Conservation (phyloP, 2,329 filamentous ascomycete species). For the Acarospora socialis region DNA sequence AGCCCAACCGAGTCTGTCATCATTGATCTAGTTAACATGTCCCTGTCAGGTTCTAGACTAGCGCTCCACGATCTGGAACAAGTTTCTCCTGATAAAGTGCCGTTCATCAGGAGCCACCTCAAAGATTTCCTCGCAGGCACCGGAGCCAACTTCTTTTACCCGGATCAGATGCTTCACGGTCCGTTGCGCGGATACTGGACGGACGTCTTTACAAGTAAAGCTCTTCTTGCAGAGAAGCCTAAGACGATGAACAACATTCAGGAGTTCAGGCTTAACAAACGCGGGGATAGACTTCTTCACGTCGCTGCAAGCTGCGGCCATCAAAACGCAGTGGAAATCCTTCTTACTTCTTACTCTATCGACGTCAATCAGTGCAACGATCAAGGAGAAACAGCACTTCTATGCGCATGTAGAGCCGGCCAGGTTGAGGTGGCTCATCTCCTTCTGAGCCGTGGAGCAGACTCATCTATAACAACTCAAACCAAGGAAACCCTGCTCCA, state of each 20-base stretch:
- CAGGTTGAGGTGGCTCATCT: slow-evolving; percentile 3
- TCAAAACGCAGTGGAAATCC: slow-evolving; percentile 5
- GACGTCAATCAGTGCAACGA: slow-evolving; percentile 5
- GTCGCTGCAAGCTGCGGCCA: slow-evolving; percentile 5
- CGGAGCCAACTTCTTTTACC: slow-evolving; percentile 5
- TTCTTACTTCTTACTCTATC: slow-evolving; percentile 4
- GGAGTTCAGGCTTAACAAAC: slow-evolving; percentile 6
- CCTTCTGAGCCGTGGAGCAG: slow-evolving; percentile 3
- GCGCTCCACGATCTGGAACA: slow-evolving; percentile 4
- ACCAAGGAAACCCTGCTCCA: slow-evolving; percentile 7
- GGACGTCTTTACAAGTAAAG: too few relatives aligned
- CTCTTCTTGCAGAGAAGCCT: slow-evolving; percentile 2
- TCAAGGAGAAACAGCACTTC: slow-evolving; percentile 4
- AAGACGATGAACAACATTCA: neutral
- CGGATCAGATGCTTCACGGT: slow-evolving; percentile 7
- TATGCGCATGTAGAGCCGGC: slow-evolving; percentile 5
- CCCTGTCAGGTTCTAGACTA: slow-evolving; percentile 3
- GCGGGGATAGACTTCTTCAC: slow-evolving; percentile 7
- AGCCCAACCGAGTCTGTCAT: too few relatives aligned
- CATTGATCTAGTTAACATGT: slow-evolving; percentile 7
- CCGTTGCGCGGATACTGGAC: slow-evolving; percentile 6
- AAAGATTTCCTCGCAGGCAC: slow-evolving; percentile 8
- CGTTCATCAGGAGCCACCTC: neutral
- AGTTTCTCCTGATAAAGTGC: neutral
- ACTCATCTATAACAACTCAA: slow-evolving; percentile 5